Evolutionary conservation across 2,329 filamentous ascomycete species (phyloP), one percentile per base, ranked within the genome.

Genomic region (Neophaeococcomyces aloes): DNA sequence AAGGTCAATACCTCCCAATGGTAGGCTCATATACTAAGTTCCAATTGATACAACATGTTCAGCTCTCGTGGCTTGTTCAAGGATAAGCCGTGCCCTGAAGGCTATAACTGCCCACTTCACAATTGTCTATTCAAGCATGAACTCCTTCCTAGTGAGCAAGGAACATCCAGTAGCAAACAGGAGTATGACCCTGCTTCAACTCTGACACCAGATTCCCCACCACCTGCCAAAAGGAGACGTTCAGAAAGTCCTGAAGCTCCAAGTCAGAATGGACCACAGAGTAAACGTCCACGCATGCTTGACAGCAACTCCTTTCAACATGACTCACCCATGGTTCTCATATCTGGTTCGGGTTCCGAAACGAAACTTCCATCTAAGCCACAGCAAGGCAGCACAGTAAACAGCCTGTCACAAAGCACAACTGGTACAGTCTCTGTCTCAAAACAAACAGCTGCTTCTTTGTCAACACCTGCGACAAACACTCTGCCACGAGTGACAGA

Each of bases 91-190:
- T 81, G 76, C 57, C 76, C 76, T 7, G 63, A 68, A 48, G 66
- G 66, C 11, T 54, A 60, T 21, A 49, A 60, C 46, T 81, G 77
- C 59, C 54, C 59, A 23, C 61, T 79, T 10, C 62, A 71, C 11
- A 68, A 69, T 49, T 81, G 77, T 61, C 69, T 79, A 15, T 81
- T 79, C 59, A 65, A 62, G 10, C 77, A 81, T 59, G 58, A 68
- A 11, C 17, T 40, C 10, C 11, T 29, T 14, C n/a, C 34, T 10
- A 18, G 27, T 10, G 38, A 49, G 11, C 34, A 38, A 33, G 19
- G 40, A 17, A 32, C 27, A n/a, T 33, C 42, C 31, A 32, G 21
- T 43, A 18, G 38, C 31, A 33, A 45, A 15, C 49, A 50, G 36
- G 55, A 53, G 34, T 52, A 54, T 46, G 33, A 46, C 29, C 50